Evolutionary conservation across 768 basidiomycete species (phyloP).

Genomic region (Boletales sp.): DNA sequence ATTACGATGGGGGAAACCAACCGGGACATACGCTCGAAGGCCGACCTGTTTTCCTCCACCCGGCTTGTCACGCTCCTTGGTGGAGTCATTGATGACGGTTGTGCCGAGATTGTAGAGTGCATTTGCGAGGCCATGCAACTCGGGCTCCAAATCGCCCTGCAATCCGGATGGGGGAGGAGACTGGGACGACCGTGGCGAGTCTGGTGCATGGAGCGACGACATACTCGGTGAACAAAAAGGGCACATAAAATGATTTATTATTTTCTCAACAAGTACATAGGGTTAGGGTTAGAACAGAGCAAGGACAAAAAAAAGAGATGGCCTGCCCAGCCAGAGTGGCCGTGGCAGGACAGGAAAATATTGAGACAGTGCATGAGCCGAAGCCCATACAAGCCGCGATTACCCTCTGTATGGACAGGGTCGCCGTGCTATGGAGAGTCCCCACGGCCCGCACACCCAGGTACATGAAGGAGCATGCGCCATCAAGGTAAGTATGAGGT

Average conservation of each 20-base stretch:
- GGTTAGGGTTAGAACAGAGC: conserved; percentile 29
- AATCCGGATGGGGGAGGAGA: conserved; percentile 65
- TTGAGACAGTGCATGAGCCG: conserved; percentile 76
- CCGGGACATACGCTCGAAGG: conserved; percentile 56
- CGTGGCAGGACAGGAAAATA: conserved; percentile 73
- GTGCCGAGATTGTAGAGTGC: conserved; percentile 79
- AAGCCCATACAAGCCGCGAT: conserved; percentile 50
- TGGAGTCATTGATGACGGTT: conserved; percentile 79
- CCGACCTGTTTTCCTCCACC: conserved; percentile 75
- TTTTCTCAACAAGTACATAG: conserved; percentile 8
- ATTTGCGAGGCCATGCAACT: conserved; percentile 72
- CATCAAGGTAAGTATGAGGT: conserved; percentile 65
- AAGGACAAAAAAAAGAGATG: conserved; percentile 17
- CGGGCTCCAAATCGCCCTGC: conserved; percentile 74
- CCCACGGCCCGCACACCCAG: conserved; percentile 55
- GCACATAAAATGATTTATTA: too few relatives aligned
- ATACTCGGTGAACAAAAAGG: neutral
- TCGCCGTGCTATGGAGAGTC: conserved; percentile 55
- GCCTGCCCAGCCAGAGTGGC: conserved; percentile 45
- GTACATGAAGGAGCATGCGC: conserved; percentile 52
- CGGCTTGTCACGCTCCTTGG: conserved; percentile 72
- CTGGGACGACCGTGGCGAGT: conserved; percentile 68
- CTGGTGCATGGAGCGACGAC: conserved; percentile 23
- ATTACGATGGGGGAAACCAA: neutral
- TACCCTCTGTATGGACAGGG: conserved; percentile 48